Conservation (phyloP, 2,329 filamentous ascomycete genomes). For the Fusarium subtropicale region DNA sequence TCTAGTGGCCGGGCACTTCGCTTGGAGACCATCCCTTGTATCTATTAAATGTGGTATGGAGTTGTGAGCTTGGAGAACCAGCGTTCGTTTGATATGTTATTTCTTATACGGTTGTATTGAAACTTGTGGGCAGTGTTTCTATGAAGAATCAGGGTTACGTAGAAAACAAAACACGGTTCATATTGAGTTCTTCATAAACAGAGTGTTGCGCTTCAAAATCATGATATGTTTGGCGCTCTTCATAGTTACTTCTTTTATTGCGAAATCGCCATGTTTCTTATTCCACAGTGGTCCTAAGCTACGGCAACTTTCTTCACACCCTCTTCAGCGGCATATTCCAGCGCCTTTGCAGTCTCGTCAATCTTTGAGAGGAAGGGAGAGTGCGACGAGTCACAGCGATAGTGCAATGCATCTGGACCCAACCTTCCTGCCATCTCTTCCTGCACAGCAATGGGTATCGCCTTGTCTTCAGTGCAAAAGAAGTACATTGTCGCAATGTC, state of each 20-base stretch:
- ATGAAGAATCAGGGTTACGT: not conserved
- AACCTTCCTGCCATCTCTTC: constrained; percentile 35
- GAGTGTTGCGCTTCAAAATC: not conserved
- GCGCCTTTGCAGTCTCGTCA: constrained; percentile 26
- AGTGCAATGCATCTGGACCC: constrained; percentile 9
- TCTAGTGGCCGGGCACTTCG: not conserved
- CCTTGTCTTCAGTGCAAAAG: constrained; percentile 42
- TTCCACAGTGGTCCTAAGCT: not conserved
- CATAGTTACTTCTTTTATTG: not conserved
- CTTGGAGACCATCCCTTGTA: not conserved
- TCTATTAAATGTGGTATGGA: not conserved
- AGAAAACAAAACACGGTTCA: not conserved
- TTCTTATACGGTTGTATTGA: not conserved
- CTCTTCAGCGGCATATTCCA: constrained; percentile 29
- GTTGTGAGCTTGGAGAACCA: accelerated
- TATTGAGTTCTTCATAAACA: not conserved
- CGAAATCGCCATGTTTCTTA: not conserved
- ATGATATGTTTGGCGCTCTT: not conserved
- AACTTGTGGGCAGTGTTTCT: not conserved
- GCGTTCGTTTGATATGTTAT: too few species aligned
- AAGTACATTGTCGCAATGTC: constrained; percentile 47
- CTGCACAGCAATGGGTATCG: constrained; percentile 37
- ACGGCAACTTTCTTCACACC: not conserved
- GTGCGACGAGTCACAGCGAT: constrained; percentile 25
- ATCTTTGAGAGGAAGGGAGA: constrained; percentile 32